Evolutionary conservation across 1,284 basidiomycete species (phyloP).

Genomic region (Leucoagaricus sp.): DNA sequence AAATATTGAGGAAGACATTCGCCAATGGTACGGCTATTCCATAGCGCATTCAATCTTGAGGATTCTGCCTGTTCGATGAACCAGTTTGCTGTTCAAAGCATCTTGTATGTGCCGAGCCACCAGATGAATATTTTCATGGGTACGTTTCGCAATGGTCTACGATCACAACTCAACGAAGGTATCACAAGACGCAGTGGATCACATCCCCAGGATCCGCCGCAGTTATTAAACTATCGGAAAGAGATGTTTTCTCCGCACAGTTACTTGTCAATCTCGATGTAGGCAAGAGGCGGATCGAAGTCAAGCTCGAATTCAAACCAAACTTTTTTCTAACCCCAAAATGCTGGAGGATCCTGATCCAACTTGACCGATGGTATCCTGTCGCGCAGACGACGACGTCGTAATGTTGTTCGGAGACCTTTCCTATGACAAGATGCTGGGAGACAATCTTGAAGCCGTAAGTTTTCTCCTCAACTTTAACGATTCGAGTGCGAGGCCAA

Average conservation of each 20-base stretch:
- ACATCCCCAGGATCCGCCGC: constrained; percentile 21
- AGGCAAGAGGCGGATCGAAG: constrained; percentile 28
- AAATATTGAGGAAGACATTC: constrained; percentile 50
- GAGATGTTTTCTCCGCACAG: constrained; percentile 7
- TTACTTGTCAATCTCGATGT: constrained; percentile 15
- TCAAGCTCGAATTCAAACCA: constrained; percentile 33
- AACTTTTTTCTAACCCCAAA: constrained; percentile 47
- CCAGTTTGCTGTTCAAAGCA: constrained; percentile 37
- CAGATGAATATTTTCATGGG: not conserved
- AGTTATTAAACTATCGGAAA: constrained; percentile 29
- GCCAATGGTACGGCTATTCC: constrained; percentile 34
- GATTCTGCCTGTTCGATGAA: constrained; percentile 44
- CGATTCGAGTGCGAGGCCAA: too few relatives aligned
- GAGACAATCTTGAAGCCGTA: constrained; percentile 39
- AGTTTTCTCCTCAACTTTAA: too few relatives aligned
- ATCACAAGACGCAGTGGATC: constrained; percentile 37
- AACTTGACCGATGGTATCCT: constrained; percentile 52
- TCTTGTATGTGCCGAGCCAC: not conserved
- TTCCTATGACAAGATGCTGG: constrained; percentile 38
- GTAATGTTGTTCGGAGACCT: constrained; percentile 39
- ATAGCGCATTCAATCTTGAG: constrained; percentile 37
- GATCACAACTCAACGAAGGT: constrained; percentile 36
- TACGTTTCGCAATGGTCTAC: not conserved
- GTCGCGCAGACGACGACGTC: constrained; percentile 59
- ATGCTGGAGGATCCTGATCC: constrained; percentile 45